These are phyloP conservation scores for Talaromyces rugulosus DNA, from an alignment of 2,329 filamentous ascomycete species.

Conservation along the genomic window DNA sequence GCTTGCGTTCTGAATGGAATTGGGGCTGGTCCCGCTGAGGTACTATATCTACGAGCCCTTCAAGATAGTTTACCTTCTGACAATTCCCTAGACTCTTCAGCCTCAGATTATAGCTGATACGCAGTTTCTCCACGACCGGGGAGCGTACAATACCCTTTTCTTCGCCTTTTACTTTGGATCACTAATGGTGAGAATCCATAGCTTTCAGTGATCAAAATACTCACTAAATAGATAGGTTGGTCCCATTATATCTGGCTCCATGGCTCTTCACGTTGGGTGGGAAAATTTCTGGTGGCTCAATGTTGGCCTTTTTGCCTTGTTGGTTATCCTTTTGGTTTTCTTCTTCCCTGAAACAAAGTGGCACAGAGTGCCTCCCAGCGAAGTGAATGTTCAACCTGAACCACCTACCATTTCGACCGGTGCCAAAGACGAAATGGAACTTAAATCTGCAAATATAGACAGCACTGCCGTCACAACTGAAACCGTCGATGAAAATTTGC, in stretches of 20 bases:
- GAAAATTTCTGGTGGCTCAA: slow-evolving; percentile 65
- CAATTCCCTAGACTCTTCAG: slow-evolving; percentile 46
- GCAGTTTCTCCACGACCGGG: slow-evolving; percentile 62
- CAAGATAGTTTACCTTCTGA: too few relatives aligned
- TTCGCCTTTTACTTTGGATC: background rate
- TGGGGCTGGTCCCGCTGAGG: slow-evolving; percentile 3
- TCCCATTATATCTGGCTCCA: slow-evolving; percentile 57
- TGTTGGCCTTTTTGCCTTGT: slow-evolving; percentile 49
- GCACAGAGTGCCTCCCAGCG: slow-evolving; percentile 35
- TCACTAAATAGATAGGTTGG: slow-evolving; percentile 36
- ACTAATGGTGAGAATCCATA: background rate
- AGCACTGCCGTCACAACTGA: background rate
- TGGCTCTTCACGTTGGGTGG: slow-evolving; percentile 58
- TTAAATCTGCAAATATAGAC: slow-evolving; percentile 12
- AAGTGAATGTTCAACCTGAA: slow-evolving; percentile 24
- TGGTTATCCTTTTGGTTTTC: slow-evolving; percentile 50
- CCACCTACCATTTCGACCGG: background rate
- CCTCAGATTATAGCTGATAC: slow-evolving; percentile 62
- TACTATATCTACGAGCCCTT: background rate
- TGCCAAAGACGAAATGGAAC: slow-evolving; percentile 13
- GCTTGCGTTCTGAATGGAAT: slow-evolving; percentile 42
- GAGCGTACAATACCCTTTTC: slow-evolving; percentile 52
- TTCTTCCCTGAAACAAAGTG: slow-evolving; percentile 63
- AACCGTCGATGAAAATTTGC: slow-evolving; percentile 33
- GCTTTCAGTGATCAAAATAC: slow-evolving; percentile 3